Evolutionary conservation across 164 flowering plant species (phyloP).

Genomic region (Vitis vinifera): DNA sequence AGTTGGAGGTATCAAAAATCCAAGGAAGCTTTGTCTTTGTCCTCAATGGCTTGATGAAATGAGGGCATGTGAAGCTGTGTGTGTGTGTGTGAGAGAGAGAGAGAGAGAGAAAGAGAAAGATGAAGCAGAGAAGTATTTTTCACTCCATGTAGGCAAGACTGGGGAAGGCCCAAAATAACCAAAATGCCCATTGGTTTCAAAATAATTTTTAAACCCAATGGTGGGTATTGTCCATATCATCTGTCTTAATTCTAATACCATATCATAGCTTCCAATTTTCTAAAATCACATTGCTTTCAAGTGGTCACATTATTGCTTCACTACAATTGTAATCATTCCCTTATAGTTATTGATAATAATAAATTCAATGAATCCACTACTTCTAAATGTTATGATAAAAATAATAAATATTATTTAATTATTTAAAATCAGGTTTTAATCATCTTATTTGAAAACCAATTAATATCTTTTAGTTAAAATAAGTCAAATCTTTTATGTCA

Average conservation of each 20-base stretch:
- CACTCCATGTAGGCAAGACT: slow-evolving; percentile 15
- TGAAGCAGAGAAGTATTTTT: slow-evolving; percentile 16
- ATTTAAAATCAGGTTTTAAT: too few species aligned
- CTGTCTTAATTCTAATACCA: too few species aligned
- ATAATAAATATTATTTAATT: too few species aligned
- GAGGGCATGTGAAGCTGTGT: slow-evolving; percentile 28
- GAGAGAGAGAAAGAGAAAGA: slow-evolving; percentile 8
- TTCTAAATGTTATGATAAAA: too few species aligned
- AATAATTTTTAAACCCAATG: neutral
- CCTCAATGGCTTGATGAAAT: slow-evolving; percentile 13
- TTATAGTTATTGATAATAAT: too few species aligned
- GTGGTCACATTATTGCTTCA: neutral
- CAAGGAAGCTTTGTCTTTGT: slow-evolving; percentile 19
- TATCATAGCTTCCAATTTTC: too few species aligned
- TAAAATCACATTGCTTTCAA: too few species aligned
- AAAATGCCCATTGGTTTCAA: slow-evolving; percentile 20
- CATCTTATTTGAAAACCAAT: too few species aligned
- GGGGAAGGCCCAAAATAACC: slow-evolving; percentile 5
- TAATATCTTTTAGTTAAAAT: too few species aligned
- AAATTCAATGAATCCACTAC: too few species aligned
- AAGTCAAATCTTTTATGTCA: too few species aligned
- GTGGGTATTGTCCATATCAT: too few species aligned
- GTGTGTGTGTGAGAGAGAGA: neutral
- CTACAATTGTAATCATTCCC: neutral
- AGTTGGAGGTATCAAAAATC: slow-evolving; percentile 15